Evolutionary conservation across 345 rosid species (phyloP), one percentile per base, ranked within the genome.

Genomic region (Gossypium raimondii): DNA sequence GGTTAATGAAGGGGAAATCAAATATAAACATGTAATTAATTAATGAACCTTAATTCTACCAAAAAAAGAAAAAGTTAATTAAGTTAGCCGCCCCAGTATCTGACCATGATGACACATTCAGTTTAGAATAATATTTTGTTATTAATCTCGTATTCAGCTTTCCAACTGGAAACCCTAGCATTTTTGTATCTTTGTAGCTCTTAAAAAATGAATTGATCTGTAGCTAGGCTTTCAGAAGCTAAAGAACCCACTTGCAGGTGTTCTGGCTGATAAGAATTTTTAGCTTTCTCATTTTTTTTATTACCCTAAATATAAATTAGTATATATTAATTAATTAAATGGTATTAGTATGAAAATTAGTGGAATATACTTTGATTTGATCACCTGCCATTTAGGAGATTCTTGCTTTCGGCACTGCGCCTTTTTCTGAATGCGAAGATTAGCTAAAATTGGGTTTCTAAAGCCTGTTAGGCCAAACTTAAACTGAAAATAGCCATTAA

Each of bases 91-190:
- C 41, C 41, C 27, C 53, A 34, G 41, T 11, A 12, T 43, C 75
- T 77, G 60, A 74, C 72, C 41, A 45, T 41, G 47, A 60, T 60
- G 14, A 24, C 25, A n/a, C 41, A 1, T 45, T 25, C 34, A 10
- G 14, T 63, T 57, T 56, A 67, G 57, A 17, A 29, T 58, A 45
- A 45, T 45, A 11, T 8, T 45, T 45, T 45, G 48, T 45, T 45
- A 12, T 29, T 56, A 29, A 34, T n/a, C 22, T 45, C 56, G 6
- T 70, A 13, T 43, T n/a, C 57, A 53, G 72, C 79, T 63, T 71
- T 63, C 67, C 60, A 65, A 62, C 59, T n/a, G 59, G 59, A 50
- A 58, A 11, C 12, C 62, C 34, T 58, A 24, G 63, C 63, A 34
- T 58, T 27, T 58, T 58, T 24, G 11, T 57, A 57, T 18, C 25